Evolutionary conservation across 2,329 filamentous ascomycete species (phyloP).

Genomic region (Cordyceps fumosorosea): DNA sequence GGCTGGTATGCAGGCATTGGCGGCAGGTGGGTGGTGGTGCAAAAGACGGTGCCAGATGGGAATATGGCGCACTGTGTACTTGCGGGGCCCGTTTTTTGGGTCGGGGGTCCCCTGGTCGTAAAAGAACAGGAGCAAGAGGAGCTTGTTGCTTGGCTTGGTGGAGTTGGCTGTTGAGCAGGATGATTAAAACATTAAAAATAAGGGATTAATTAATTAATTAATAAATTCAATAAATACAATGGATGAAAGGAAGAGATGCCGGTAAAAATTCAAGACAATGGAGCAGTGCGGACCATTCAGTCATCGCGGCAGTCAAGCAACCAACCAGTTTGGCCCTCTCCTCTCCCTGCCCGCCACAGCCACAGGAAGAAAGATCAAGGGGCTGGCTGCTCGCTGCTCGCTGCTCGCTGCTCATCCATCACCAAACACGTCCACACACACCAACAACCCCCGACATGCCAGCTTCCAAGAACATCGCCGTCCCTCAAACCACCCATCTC

Average conservation of each 20-base stretch:
- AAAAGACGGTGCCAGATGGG: neutral
- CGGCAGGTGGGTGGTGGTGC: neutral
- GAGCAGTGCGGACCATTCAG: no score
- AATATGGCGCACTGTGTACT: neutral
- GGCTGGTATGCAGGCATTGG: constrained; percentile 1
- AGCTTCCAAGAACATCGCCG: neutral
- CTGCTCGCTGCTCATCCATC: neutral
- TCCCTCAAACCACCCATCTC: neutral
- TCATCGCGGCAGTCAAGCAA: no score
- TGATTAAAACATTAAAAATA: neutral
- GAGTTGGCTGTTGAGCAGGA: neutral
- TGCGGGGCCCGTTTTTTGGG: neutral
- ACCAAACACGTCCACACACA: neutral
- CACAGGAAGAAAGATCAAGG: neutral
- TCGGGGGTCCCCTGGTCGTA: neutral
- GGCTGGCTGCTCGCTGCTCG: neutral
- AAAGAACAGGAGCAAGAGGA: neutral
- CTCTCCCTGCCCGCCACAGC: neutral
- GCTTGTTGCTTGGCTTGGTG: neutral
- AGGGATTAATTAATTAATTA: neutral
- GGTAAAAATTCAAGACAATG: no score
- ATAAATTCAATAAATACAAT: neutral
- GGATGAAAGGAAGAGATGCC: no score
- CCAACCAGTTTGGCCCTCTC: neutral
- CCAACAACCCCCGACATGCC: neutral